Evolutionary conservation across 1,284 basidiomycete species (phyloP).

Genomic region (Ustilago sp.): DNA sequence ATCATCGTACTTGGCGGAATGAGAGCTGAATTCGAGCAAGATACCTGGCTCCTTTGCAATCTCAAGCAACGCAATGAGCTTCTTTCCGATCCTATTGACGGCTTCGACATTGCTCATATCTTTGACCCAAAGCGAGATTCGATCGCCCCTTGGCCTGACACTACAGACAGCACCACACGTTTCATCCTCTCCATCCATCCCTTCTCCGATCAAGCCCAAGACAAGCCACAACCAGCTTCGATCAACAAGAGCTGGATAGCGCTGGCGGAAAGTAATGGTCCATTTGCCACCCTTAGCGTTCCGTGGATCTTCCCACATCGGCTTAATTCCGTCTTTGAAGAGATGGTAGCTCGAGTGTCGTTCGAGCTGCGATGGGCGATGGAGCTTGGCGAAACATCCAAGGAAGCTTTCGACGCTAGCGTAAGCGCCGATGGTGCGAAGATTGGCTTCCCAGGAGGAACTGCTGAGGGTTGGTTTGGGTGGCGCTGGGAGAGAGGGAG

Average conservation of each 20-base stretch:
- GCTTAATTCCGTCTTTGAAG: slow-evolving; percentile 87
- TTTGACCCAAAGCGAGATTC: slow-evolving; percentile 89
- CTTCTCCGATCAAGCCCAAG: slow-evolving; percentile 89
- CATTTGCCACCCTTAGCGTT: slow-evolving; percentile 93
- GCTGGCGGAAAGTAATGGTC: slow-evolving; percentile 86
- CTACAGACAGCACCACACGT: slow-evolving; percentile 86
- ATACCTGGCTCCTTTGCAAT: slow-evolving; percentile 41
- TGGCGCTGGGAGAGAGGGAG: slow-evolving; percentile 82
- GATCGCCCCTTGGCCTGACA: slow-evolving; percentile 84
- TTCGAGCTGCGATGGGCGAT: slow-evolving; percentile 86
- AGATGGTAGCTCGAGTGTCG: slow-evolving; percentile 91
- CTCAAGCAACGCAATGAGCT: slow-evolving; percentile 68
- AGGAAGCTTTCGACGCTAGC: slow-evolving; percentile 82
- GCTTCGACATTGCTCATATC: slow-evolving; percentile 83
- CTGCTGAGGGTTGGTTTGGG: slow-evolving; percentile 71
- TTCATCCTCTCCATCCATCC: slow-evolving; percentile 85
- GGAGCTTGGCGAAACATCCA: slow-evolving; percentile 93
- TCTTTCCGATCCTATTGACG: slow-evolving; percentile 83
- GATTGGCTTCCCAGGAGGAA: slow-evolving; percentile 53
- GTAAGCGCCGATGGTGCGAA: slow-evolving; percentile 61
- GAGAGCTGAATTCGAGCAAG: slow-evolving; percentile 44
- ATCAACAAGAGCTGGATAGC: slow-evolving; percentile 82
- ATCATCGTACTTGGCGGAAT: slow-evolving; percentile 19
- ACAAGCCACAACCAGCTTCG: slow-evolving; percentile 89
- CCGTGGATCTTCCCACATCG: slow-evolving; percentile 95